Evolutionary conservation across 306 rosid genomes (phyloP).

Genomic region (Calophaca sinica): DNA sequence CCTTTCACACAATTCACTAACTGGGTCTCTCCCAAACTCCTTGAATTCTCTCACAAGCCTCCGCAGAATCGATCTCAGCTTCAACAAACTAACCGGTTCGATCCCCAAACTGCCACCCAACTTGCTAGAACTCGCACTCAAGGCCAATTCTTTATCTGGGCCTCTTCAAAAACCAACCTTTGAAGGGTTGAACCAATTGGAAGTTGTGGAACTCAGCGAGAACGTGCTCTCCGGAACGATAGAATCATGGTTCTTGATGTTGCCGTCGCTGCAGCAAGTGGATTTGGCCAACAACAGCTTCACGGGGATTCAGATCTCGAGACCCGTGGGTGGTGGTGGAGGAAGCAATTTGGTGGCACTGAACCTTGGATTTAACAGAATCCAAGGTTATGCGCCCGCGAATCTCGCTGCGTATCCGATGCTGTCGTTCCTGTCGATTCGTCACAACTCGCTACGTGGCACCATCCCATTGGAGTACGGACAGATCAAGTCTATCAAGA

Average conservation of each 20-base stretch:
- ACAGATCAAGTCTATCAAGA: conserved; percentile 55
- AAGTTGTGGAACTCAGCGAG: conserved; percentile 82
- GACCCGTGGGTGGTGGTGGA: conserved; percentile 31
- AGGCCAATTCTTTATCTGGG: conserved; percentile 71
- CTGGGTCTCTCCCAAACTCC: conserved; percentile 64
- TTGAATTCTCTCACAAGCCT: conserved; percentile 54
- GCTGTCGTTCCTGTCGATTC: conserved; percentile 72
- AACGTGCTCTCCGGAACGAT: conserved; percentile 63
- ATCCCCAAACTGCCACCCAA: conserved; percentile 71
- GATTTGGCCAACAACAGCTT: conserved; percentile 75
- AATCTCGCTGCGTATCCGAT: conserved; percentile 63
- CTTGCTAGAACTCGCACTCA: conserved; percentile 73
- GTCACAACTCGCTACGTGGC: conserved; percentile 82
- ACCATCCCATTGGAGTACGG: conserved; percentile 72
- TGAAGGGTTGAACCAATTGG: conserved; percentile 56
- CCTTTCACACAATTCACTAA: conserved; percentile 61
- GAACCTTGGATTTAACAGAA: conserved; percentile 77
- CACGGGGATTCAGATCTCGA: conserved; percentile 61
- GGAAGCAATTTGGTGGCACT: conserved; percentile 74
- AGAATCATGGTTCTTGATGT: conserved; percentile 69
- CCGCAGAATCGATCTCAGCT: conserved; percentile 78
- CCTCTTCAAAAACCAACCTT: conserved; percentile 58
- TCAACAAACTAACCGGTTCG: conserved; percentile 66
- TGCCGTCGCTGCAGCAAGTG: conserved; percentile 78
- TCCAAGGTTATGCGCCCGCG: conserved; percentile 72